phyloP scores from a whole-genome alignment of 2,329 filamentous ascomycete species.

The Exophiala sp. region DNA sequence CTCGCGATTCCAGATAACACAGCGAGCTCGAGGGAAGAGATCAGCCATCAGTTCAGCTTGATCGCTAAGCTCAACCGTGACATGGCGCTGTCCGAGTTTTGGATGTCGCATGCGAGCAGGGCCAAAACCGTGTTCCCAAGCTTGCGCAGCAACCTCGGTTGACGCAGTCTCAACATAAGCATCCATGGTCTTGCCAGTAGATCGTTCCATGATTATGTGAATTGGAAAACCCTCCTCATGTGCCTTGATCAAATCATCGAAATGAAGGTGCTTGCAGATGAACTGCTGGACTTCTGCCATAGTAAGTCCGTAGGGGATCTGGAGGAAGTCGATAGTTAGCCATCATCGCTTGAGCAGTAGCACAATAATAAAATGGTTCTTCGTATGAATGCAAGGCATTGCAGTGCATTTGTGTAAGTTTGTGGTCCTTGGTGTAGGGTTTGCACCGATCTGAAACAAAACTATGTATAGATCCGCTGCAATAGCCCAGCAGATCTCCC shows the following conservation, averaged over 20 bases:
- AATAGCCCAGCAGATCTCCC: too few species aligned
- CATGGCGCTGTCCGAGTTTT: constrained; percentile 47
- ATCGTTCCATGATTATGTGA: constrained; percentile 58
- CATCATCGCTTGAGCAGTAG: too few species aligned
- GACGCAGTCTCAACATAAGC: constrained; percentile 48
- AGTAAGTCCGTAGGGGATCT: constrained; percentile 51
- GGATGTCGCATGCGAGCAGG: constrained; percentile 35
- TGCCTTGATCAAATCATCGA: constrained; percentile 27
- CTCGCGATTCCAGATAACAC: constrained; percentile 41
- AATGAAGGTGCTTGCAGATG: constrained; percentile 42
- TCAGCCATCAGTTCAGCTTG: constrained; percentile 50
- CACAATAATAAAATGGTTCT: too few species aligned
- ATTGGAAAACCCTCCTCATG: constrained; percentile 41
- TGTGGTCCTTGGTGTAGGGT: too few species aligned
- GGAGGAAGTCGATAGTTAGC: neutral
- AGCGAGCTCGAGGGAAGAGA: constrained; percentile 52
- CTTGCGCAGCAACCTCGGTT: constrained; percentile 38
- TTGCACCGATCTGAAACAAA: too few species aligned
- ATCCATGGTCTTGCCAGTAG: constrained; percentile 56
- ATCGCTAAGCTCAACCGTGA: constrained; percentile 45
- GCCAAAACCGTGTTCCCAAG: constrained; percentile 36
- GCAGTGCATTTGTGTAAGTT: too few species aligned
- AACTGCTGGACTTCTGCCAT: constrained; percentile 49
- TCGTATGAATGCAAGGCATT: too few species aligned
- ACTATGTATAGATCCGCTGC: too few species aligned